Conservation (phyloP, 805 yeast genomes). For the Wickerhamomyces sydowiorum region DNA sequence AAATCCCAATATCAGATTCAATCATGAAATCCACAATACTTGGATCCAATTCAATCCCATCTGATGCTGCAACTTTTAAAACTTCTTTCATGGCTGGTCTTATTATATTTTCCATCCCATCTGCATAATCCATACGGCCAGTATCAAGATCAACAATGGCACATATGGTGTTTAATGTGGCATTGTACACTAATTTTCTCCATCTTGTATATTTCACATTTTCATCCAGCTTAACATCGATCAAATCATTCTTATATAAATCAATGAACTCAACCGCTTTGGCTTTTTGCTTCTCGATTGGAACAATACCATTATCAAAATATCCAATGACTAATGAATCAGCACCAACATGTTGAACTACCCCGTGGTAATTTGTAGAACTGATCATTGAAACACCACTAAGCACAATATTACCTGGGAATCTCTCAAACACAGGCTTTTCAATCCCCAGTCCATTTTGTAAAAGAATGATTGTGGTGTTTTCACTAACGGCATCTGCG, state of each 20-base stretch:
- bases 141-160: conserved; percentile 54
- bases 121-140: conserved; percentile 45
- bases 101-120: conserved; percentile 34
- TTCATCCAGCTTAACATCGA: conserved; percentile 33
- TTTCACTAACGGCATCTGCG: conserved; percentile 41
- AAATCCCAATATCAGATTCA: conserved; percentile 52
- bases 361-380: conserved; percentile 41
- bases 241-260: conserved; percentile 39
- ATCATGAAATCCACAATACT: conserved; percentile 44
- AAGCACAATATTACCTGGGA: conserved; percentile 44
- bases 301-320: conserved; percentile 34
- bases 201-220: conserved; percentile 52
- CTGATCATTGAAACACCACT: conserved; percentile 63
- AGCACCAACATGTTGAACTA: conserved; percentile 38
- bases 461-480: conserved; percentile 45
- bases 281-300: conserved; percentile 17
- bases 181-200: conserved; percentile 65
- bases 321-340: conserved; percentile 44
- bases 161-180: conserved; percentile 57
- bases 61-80: conserved; percentile 59
- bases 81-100: conserved; percentile 68
- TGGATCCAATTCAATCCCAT: conserved; percentile 50
- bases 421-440: conserved; percentile 41
- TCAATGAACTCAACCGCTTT: conserved; percentile 39
- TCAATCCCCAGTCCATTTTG: conserved; percentile 66